Percentiles rank a stretch among this genome's conserved stretches.
These are phyloP conservation scores for Comarum palustre DNA, from an alignment of 306 rosid genomes.

Conservation along the genomic window DNA sequence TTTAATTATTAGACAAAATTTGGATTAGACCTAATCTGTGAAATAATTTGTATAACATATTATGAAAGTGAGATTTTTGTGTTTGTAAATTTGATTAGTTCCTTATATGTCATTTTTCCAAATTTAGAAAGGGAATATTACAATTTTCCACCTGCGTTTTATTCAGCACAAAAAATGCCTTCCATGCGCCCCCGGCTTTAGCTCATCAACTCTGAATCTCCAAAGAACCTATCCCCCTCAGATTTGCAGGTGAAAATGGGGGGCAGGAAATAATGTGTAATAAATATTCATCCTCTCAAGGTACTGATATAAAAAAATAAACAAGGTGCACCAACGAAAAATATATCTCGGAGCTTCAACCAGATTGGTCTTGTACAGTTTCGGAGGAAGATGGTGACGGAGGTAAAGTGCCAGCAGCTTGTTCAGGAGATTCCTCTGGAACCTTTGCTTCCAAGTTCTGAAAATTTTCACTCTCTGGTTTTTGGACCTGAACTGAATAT, in stretches of 20 bases:
- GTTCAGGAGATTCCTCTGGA: slow-evolving; percentile 44
- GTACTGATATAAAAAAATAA: slow-evolving; percentile 25
- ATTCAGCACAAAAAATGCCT: slow-evolving; percentile 77
- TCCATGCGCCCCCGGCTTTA: slow-evolving; percentile 47
- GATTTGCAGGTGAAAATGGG: slow-evolving; percentile 60
- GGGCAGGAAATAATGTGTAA: slow-evolving; percentile 51
- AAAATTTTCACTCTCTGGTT: slow-evolving; percentile 33
- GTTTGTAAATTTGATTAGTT: too few species aligned
- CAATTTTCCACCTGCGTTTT: slow-evolving; percentile 74
- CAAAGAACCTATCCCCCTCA: slow-evolving; percentile 28
- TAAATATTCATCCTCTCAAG: slow-evolving; percentile 41
- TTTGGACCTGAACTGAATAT: slow-evolving; percentile 36
- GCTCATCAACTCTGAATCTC: slow-evolving; percentile 47
- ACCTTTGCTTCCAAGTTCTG: slow-evolving; percentile 45
- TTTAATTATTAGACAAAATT: too few species aligned
- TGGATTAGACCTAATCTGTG: too few species aligned
- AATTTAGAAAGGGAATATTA: slow-evolving; percentile 26
- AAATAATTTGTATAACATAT: too few species aligned
- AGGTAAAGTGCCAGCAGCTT: slow-evolving; percentile 38
- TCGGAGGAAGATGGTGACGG: slow-evolving; percentile 52
- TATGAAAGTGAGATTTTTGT: too few species aligned
- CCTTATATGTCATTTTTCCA: too few species aligned
- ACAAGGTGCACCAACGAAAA: slow-evolving; percentile 23
- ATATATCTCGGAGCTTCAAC: slow-evolving; percentile 27
- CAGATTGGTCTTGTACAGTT: slow-evolving; percentile 48